phyloP scores from a whole-genome alignment of 129 eudicot species.

The Centaurea solstitialis region DNA sequence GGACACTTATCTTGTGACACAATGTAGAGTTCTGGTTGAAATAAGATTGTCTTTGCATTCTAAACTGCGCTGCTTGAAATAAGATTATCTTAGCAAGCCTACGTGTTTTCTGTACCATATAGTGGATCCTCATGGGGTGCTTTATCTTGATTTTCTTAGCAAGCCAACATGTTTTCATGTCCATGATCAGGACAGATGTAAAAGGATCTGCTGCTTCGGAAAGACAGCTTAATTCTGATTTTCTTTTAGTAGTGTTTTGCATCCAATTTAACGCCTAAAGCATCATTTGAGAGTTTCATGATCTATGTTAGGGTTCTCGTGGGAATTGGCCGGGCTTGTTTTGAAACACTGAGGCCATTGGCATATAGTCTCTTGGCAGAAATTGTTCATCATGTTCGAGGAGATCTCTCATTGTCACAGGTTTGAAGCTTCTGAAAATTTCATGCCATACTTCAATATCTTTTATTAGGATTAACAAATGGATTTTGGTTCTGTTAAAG shows the following conservation, averaged over 20 bases:
- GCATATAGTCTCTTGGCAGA: slow-evolving; percentile 98
- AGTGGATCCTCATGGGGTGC: too few species aligned
- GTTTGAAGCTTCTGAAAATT: slow-evolving; percentile 34
- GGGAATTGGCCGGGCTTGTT: slow-evolving; percentile 99
- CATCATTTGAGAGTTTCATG: slow-evolving; percentile 22
- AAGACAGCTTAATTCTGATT: background rate
- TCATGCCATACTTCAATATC: background rate
- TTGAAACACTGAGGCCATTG: slow-evolving; percentile 91
- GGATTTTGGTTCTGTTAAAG: background rate
- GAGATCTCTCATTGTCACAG: slow-evolving; percentile 92
- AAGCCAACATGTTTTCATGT: background rate
- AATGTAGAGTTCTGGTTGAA: too few species aligned
- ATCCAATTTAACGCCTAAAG: slow-evolving; percentile 20
- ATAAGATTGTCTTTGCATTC: too few species aligned
- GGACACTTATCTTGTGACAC: too few species aligned
- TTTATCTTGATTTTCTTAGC: too few species aligned
- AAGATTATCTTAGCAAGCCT: too few species aligned
- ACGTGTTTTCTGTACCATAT: too few species aligned
- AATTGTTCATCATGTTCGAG: slow-evolving; percentile 97
- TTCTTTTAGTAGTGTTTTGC: slow-evolving; percentile 8
- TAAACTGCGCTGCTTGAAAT: too few species aligned
- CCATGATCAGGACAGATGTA: slow-evolving; percentile 14
- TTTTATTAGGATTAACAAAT: slow-evolving; percentile 2
- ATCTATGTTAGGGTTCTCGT: slow-evolving; percentile 76
- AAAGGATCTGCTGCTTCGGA: slow-evolving; percentile 7